These are phyloP conservation scores for Penicillium steckii DNA, from an alignment of 495 filamentous ascomycete genomes.

Conservation along the genomic window DNA sequence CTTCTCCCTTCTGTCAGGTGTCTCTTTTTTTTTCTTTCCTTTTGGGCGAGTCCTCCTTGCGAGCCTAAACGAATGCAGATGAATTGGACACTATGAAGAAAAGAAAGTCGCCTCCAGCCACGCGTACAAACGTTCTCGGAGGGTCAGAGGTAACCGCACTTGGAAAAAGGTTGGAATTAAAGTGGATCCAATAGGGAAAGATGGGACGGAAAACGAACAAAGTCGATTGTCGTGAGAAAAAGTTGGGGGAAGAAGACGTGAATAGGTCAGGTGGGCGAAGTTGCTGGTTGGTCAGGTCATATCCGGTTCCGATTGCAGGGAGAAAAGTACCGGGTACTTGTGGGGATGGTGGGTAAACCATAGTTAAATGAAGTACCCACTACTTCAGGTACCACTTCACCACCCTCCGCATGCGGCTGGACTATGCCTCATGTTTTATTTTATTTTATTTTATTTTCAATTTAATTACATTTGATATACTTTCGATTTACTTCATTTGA, in stretches of 20 bases:
- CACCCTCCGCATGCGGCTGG: neutral
- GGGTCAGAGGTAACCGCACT: neutral
- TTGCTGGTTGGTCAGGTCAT: slow-evolving; percentile 1
- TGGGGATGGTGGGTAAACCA: neutral
- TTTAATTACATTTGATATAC: too few relatives aligned
- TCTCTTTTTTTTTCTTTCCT: too few relatives aligned
- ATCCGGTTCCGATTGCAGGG: slow-evolving; percentile 6
- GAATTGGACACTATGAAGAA: too few relatives aligned
- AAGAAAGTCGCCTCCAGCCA: neutral
- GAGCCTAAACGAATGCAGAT: slow-evolving; percentile 23
- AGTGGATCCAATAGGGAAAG: neutral
- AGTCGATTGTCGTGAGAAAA: neutral
- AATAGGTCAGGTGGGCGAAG: neutral
- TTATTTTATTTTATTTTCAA: neutral
- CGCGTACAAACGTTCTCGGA: neutral
- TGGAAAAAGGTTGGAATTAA: neutral
- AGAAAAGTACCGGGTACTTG: neutral
- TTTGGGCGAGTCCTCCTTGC: too few relatives aligned
- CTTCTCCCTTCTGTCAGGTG: slow-evolving; percentile 1
- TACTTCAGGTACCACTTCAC: neutral
- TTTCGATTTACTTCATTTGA: neutral
- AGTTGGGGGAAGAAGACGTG: too few relatives aligned
- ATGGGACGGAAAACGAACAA: neutral
- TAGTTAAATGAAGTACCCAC: neutral
- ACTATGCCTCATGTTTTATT: neutral